Conservation (phyloP, 2,329 filamentous ascomycete genomes). For the Ceratocystis papillata region DNA sequence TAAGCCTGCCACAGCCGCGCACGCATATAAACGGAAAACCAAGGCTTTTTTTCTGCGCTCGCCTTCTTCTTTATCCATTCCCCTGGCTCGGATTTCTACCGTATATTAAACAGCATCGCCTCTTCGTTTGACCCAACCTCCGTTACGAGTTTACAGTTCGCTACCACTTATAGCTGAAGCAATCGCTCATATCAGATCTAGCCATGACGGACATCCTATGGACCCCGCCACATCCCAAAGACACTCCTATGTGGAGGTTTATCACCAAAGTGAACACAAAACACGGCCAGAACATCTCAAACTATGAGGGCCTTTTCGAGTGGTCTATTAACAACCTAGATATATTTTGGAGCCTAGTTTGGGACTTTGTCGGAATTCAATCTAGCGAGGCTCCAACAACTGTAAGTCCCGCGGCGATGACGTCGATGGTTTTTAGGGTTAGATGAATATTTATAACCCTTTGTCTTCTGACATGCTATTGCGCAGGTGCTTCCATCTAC, state of each 20-base stretch:
- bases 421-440: not conserved
- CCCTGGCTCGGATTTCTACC: not conserved
- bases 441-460: not conserved
- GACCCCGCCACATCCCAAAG: conserved; percentile 14
- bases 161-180: not conserved
- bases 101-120: not conserved
- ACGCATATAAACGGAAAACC: conserved; percentile 4
- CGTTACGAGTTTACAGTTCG: not conserved
- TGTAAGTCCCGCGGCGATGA: conserved; percentile 39
- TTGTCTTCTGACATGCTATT: not conserved
- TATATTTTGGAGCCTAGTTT: conserved; percentile 74
- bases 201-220: conserved; percentile 16
- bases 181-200: not conserved
- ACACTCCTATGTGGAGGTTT: conserved; percentile 52
- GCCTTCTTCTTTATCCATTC: not conserved
- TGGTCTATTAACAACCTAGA: conserved; percentile 74
- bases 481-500: conserved; percentile 56
- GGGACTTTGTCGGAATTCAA: conserved; percentile 65
- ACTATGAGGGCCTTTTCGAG: conserved; percentile 64
- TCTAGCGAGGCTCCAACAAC: conserved; percentile 45
- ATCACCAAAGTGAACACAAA: conserved; percentile 58
- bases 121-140: not conserved
- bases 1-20: not conserved
- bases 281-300: conserved; percentile 49
- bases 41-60: not conserved